Conservation (phyloP, 192 early-diverging fungal genomes). For the Mortierella hygrophila region DNA sequence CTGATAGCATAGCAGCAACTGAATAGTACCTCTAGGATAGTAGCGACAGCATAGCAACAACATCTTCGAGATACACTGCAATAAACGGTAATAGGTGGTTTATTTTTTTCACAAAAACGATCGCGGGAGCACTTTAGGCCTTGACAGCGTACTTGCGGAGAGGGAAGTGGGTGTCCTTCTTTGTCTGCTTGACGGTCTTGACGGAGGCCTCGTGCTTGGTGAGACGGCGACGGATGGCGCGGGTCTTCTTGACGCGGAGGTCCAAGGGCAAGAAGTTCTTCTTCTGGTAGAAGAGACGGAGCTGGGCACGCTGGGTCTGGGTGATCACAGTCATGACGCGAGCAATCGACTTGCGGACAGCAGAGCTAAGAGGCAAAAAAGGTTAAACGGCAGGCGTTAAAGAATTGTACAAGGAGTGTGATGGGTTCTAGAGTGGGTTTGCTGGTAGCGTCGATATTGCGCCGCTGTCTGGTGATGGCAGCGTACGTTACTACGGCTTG, state of each 20-base stretch:
- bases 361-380: conserved; percentile 61
- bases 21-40: neutral
- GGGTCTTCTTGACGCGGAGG: conserved; percentile 98
- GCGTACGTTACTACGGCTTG: no score
- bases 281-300: conserved; percentile 90
- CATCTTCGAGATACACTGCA: neutral
- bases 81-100: neutral
- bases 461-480: no score
- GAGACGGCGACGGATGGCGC: conserved; percentile 96
- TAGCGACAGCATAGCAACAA: neutral
- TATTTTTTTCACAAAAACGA: neutral
- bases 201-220: conserved; percentile 81
- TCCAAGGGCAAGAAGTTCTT: conserved; percentile 98
- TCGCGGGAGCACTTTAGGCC: conserved; percentile 68
- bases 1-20: neutral
- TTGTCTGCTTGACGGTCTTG: conserved; percentile 91
- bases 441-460: no score
- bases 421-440: no score
- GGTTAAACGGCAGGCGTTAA: neutral
- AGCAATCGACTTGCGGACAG: conserved; percentile 94
- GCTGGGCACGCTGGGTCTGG: conserved; percentile 91
- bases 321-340: conserved; percentile 96
- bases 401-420: no score
- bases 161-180: conserved; percentile 92
- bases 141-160: conserved; percentile 93